Conservation (phyloP, 192 early-diverging fungal genomes). For the Backusella circina region DNA sequence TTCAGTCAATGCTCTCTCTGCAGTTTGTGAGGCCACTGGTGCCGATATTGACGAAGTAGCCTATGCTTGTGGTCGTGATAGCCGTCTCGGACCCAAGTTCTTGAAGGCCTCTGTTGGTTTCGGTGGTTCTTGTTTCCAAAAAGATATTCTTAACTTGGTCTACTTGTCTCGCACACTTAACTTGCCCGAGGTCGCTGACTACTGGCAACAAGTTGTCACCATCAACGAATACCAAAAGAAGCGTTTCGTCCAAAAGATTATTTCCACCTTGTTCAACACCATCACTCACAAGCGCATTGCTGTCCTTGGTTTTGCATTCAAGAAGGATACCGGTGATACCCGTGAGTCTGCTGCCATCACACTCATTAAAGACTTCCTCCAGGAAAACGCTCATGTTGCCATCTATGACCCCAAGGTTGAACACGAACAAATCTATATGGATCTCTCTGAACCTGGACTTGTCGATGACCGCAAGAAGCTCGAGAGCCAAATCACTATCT, state of each 20-base stretch:
- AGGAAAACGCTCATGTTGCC: constrained; percentile 68
- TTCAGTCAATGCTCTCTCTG: constrained; percentile 84
- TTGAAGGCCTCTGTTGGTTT: constrained; percentile 91
- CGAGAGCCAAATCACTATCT: constrained; percentile 63
- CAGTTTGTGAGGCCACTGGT: constrained; percentile 90
- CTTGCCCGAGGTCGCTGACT: constrained; percentile 86
- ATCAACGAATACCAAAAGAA: constrained; percentile 93
- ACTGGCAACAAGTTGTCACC: constrained; percentile 88
- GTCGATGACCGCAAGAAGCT: constrained; percentile 45
- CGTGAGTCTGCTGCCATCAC: constrained; percentile 90
- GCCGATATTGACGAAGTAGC: constrained; percentile 89
- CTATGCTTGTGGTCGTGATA: constrained; percentile 84
- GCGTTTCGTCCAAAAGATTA: constrained; percentile 74
- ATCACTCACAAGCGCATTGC: constrained; percentile 78
- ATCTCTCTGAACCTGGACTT: constrained; percentile 60
- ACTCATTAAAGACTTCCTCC: constrained; percentile 74
- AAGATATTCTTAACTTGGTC: constrained; percentile 90
- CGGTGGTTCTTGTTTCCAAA: constrained; percentile 94
- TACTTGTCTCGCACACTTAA: constrained; percentile 82
- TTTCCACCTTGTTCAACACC: constrained; percentile 71
- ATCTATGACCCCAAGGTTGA: constrained; percentile 93
- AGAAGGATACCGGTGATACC: constrained; percentile 93
- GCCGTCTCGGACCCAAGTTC: constrained; percentile 86
- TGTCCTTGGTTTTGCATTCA: constrained; percentile 90
- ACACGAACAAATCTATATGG: constrained; percentile 62